Conservation (phyloP, 2,329 filamentous ascomycete species). For the Beauveria varroae region DNA sequence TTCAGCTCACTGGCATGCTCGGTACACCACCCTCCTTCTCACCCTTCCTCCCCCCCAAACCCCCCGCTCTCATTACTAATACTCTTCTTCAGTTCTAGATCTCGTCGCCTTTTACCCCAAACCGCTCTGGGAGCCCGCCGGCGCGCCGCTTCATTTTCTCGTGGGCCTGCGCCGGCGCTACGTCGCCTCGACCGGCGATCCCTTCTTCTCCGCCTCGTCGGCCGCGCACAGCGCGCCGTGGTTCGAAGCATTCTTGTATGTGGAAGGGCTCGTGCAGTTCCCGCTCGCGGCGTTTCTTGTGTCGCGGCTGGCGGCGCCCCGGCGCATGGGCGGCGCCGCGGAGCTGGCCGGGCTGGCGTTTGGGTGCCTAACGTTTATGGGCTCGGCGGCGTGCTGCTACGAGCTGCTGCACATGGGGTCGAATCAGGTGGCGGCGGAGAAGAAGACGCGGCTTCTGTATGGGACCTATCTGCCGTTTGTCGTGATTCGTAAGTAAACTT, state of each 20-base stretch:
- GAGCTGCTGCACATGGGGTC: conserved; percentile 43
- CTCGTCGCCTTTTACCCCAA: conserved; percentile 45
- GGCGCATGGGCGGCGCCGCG: conserved; percentile 28
- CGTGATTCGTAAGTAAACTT: conserved; percentile 40
- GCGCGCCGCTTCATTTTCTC: conserved; percentile 41
- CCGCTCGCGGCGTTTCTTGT: conserved; percentile 43
- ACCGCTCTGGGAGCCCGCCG: conserved; percentile 33
- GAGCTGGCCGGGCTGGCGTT: conserved; percentile 48
- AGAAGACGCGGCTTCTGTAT: conserved; percentile 40
- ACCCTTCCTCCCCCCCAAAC: not conserved
- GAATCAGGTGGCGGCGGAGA: conserved; percentile 32
- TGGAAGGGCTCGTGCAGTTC: conserved; percentile 44
- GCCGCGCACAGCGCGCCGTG: conserved; percentile 32
- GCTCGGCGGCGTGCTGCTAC: conserved; percentile 42
- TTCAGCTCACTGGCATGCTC: conserved; percentile 30
- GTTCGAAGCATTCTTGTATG: conserved; percentile 42
- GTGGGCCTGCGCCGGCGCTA: conserved; percentile 39
- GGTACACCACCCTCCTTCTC: conserved; percentile 14
- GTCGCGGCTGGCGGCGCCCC: conserved; percentile 27
- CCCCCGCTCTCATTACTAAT: too few species aligned
- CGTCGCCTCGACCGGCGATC: conserved; percentile 42
- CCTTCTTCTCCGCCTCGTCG: conserved; percentile 37
- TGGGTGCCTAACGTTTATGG: conserved; percentile 43
- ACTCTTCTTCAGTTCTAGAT: conserved; percentile 39
- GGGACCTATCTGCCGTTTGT: conserved; percentile 46